Percentiles rank a stretch among this genome's conserved stretches.
Conservation (phyloP, 495 filamentous ascomycete genomes). For the Tuber microsphaerosporum region DNA sequence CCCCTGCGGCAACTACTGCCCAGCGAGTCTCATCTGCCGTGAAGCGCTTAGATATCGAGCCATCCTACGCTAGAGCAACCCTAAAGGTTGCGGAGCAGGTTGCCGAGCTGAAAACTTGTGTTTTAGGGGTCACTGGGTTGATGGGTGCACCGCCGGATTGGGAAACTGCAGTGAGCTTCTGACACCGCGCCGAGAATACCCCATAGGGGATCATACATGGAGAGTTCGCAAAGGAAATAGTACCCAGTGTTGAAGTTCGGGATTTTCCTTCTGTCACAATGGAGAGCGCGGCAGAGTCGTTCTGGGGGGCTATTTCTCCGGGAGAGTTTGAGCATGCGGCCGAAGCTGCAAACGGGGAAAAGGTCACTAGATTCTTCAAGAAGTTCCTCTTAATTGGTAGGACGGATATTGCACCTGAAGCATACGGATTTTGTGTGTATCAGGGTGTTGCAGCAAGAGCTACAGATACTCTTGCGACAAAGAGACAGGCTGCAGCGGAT, state of each 20-base stretch:
- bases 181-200: conserved; percentile 71
- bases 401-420: conserved; percentile 80
- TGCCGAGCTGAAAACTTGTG: conserved; percentile 88
- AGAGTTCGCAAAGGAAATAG: conserved; percentile 84
- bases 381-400: conserved; percentile 90
- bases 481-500: conserved; percentile 33
- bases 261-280: conserved; percentile 83
- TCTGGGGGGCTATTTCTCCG: conserved; percentile 86
- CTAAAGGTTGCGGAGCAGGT: conserved; percentile 92
- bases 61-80: conserved; percentile 79
- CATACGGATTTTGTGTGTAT: conserved; percentile 91
- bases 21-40: conserved; percentile 77
- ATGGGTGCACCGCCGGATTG: conserved; percentile 98
- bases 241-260: conserved; percentile 89
- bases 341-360: conserved; percentile 70
- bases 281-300: conserved; percentile 72
- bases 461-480: conserved; percentile 65
- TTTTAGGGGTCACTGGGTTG: conserved; percentile 88
- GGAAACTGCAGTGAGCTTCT: conserved; percentile 89
- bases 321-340: conserved; percentile 93
- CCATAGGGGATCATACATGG: conserved; percentile 71
- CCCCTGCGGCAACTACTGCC: conserved; percentile 76
- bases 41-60: conserved; percentile 77
- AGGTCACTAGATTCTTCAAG: conserved; percentile 95
- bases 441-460: conserved; percentile 80